phyloP scores from a whole-genome alignment of 2,329 filamentous ascomycete species.

The Rosellinia necatrix region DNA sequence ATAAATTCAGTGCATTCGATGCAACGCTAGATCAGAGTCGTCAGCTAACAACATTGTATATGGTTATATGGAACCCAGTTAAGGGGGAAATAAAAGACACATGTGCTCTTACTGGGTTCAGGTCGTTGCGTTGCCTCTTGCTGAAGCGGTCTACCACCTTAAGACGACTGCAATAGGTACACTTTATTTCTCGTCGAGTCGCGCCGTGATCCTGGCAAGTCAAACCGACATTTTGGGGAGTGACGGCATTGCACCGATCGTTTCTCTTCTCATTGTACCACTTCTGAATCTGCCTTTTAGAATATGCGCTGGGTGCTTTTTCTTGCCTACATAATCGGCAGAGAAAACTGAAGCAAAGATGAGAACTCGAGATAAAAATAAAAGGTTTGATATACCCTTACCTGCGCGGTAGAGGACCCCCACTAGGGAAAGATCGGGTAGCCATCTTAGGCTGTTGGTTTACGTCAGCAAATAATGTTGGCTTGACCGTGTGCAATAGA shows the following conservation, averaged over 20 bases:
- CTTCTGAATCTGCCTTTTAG: constrained; percentile 22
- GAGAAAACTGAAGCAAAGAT: constrained; percentile 17
- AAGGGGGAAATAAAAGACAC: background rate
- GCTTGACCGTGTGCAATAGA: too few species aligned
- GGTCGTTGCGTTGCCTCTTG: constrained; percentile 39
- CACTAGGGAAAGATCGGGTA: background rate
- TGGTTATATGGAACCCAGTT: too few species aligned
- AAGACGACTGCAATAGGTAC: constrained; percentile 41
- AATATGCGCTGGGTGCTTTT: constrained; percentile 17
- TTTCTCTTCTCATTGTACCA: constrained; percentile 24
- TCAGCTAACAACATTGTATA: constrained; percentile 3
- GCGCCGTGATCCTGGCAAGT: constrained; percentile 19
- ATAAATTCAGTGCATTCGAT: constrained; percentile 42
- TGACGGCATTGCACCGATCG: constrained; percentile 10
- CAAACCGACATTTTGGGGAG: constrained; percentile 17
- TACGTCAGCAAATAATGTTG: too few species aligned
- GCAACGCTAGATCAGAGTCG: constrained; percentile 41
- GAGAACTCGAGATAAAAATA: background rate
- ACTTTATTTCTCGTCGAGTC: constrained; percentile 28
- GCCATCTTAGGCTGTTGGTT: constrained; percentile 13
- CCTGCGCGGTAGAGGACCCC: constrained; percentile 12
- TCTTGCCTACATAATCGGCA: constrained; percentile 20
- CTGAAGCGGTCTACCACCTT: constrained; percentile 41
- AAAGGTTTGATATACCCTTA: constrained; percentile 12
- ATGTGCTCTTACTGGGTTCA: constrained; percentile 36